phyloP scores from a whole-genome alignment of 2,329 filamentous ascomycete species.

The Ophiostoma perfectum region DNA sequence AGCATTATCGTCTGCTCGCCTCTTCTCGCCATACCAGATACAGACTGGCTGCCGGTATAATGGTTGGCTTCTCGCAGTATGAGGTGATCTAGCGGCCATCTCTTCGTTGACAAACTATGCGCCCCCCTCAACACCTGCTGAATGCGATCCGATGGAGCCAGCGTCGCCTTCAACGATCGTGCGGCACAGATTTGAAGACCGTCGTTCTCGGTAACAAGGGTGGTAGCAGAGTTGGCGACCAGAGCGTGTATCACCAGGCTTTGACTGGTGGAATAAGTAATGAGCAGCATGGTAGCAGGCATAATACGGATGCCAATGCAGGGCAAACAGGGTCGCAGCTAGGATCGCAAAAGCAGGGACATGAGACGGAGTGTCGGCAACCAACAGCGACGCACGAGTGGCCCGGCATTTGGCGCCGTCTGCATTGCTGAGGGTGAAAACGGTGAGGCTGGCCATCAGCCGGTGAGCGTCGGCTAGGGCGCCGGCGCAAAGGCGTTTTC shows the following conservation, averaged over 20 bases:
- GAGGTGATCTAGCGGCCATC: no score
- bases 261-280: slow-evolving; percentile 8
- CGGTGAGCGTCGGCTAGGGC: not conserved
- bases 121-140: no score
- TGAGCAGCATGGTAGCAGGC: not conserved
- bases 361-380: not conserved
- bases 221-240: not conserved
- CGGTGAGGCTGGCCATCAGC: slow-evolving; percentile 1
- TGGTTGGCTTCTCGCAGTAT: no score
- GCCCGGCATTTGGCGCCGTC: no score
- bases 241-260: not conserved
- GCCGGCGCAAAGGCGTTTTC: not conserved
- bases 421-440: not conserved
- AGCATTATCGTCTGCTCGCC: no score
- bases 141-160: not conserved
- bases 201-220: not conserved
- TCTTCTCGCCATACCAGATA: no score
- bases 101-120: no score
- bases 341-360: not conserved
- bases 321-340: not conserved
- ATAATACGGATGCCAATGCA: not conserved
- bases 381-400: not conserved
- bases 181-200: not conserved
- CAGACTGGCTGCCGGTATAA: no score
- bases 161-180: not conserved